phyloP scores from a whole-genome alignment of 148 eudicot species.

The Vaccinium corymbosum region DNA sequence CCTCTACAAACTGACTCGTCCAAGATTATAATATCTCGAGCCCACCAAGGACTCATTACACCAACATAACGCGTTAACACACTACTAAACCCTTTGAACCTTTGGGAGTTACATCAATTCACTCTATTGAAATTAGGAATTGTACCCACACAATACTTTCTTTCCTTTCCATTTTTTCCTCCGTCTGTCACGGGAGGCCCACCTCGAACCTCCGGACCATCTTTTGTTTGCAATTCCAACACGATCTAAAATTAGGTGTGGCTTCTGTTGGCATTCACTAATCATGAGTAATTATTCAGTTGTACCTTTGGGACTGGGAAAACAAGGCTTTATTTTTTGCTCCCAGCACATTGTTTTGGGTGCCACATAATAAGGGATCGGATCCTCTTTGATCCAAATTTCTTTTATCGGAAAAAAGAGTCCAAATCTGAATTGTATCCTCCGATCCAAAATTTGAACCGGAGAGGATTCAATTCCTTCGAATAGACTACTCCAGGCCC shows the following conservation, averaged over 20 bases:
- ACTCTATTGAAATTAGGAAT: background rate
- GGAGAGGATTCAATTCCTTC: background rate
- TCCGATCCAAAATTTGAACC: too few species aligned
- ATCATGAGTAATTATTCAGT: background rate
- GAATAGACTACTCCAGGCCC: background rate
- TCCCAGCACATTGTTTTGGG: background rate
- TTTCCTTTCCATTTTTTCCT: too few species aligned
- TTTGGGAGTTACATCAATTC: too few species aligned
- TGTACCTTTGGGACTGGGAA: background rate
- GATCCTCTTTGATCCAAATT: too few species aligned
- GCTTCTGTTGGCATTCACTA: background rate
- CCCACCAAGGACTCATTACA: background rate
- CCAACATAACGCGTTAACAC: background rate
- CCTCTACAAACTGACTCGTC: background rate
- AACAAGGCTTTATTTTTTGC: background rate
- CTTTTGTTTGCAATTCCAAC: background rate
- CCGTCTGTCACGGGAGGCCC: background rate
- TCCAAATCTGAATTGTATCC: too few species aligned
- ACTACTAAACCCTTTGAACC: background rate
- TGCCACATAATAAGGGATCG: background rate
- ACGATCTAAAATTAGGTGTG: background rate
- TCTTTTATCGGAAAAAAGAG: too few species aligned
- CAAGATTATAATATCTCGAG: background rate
- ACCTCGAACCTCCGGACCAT: too few species aligned
- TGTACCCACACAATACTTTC: background rate